Percentiles rank a stretch among this genome's conserved stretches.
Evolutionary conservation across 306 rosid species (phyloP).

Genomic region (Glycine soja): DNA sequence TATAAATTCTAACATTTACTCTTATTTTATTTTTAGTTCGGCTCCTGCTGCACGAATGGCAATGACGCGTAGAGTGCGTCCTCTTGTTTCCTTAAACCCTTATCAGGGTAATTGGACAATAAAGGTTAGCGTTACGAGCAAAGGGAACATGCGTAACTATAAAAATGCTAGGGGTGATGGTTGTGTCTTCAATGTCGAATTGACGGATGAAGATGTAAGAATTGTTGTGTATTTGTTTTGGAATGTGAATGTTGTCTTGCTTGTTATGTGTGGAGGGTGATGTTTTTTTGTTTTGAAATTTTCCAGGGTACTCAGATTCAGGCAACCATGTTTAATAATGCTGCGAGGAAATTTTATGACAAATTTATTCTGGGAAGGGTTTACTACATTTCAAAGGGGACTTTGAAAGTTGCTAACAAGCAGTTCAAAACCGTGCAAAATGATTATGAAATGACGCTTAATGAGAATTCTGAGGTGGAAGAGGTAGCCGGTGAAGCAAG

Average conservation of each 20-base stretch:
- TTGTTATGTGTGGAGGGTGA: neutral
- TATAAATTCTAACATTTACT: neutral
- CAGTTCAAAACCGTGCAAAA: conserved; percentile 87
- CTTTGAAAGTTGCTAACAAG: conserved; percentile 86
- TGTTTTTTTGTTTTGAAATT: neutral
- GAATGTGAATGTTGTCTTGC: neutral
- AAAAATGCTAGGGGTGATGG: conserved; percentile 93
- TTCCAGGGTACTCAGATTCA: conserved; percentile 94
- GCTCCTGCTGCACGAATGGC: conserved; percentile 87
- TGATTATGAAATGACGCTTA: conserved; percentile 92
- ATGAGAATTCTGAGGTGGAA: conserved; percentile 92
- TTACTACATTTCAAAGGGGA: conserved; percentile 84
- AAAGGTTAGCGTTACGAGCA: conserved; percentile 87
- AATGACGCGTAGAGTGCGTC: conserved; percentile 90
- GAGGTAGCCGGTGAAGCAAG: conserved; percentile 72
- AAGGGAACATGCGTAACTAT: conserved; percentile 86
- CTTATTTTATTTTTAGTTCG: conserved; percentile 51
- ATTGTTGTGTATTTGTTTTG: neutral
- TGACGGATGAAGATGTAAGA: conserved; percentile 96
- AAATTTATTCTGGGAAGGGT: conserved; percentile 86
- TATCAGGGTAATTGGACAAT: conserved; percentile 93
- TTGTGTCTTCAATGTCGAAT: conserved; percentile 91
- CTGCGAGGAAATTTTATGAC: conserved; percentile 85
- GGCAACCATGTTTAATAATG: conserved; percentile 97
- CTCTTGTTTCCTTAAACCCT: conserved; percentile 90